A percentile compares a stretch with the other conserved stretches of the same genome.
Evolutionary conservation across 2,329 filamentous ascomycete species (phyloP).

Genomic region (Sclerotinia nivalis): DNA sequence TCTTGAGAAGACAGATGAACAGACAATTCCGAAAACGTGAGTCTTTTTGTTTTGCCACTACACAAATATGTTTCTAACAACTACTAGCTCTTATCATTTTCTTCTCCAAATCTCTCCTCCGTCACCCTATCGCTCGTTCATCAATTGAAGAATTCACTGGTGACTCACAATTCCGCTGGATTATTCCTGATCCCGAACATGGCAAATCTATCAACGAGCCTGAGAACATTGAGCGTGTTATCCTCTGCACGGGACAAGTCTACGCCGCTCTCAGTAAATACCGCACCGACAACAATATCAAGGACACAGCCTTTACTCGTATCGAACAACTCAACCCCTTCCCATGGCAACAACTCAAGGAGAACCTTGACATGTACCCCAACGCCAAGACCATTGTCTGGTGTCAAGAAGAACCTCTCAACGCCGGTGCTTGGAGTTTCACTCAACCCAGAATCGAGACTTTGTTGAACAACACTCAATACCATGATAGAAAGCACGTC

Average conservation of each 20-base stretch:
- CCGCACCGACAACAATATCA: conserved; percentile 81
- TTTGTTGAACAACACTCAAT: conserved; percentile 84
- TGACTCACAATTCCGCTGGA: conserved; percentile 93
- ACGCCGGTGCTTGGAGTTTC: conserved; percentile 95
- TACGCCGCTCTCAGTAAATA: conserved; percentile 89
- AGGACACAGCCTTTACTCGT: conserved; percentile 90
- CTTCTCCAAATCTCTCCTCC: conserved; percentile 96
- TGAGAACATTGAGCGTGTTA: conserved; percentile 89
- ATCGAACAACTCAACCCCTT: conserved; percentile 98
- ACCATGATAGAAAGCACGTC: conserved; percentile 92
- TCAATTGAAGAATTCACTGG: conserved; percentile 87
- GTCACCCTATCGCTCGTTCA: conserved; percentile 89
- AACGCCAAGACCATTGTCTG: conserved; percentile 98
- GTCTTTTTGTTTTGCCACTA: conserved; percentile 42
- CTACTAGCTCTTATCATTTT: conserved; percentile 82
- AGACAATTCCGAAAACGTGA: conserved; percentile 98
- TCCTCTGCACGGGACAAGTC: conserved; percentile 93
- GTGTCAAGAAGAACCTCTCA: conserved; percentile 96
- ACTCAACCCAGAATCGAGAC: conserved; percentile 98
- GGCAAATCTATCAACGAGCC: conserved; percentile 72
- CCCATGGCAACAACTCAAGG: conserved; percentile 95
- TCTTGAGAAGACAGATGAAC: conserved; percentile 96
- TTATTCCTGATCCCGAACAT: conserved; percentile 89
- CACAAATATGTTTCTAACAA: conserved; percentile 30
- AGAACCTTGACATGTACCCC: conserved; percentile 95